Conservation (phyloP, 2,329 filamentous ascomycete genomes). For the Nannizziopsis barbatae region DNA sequence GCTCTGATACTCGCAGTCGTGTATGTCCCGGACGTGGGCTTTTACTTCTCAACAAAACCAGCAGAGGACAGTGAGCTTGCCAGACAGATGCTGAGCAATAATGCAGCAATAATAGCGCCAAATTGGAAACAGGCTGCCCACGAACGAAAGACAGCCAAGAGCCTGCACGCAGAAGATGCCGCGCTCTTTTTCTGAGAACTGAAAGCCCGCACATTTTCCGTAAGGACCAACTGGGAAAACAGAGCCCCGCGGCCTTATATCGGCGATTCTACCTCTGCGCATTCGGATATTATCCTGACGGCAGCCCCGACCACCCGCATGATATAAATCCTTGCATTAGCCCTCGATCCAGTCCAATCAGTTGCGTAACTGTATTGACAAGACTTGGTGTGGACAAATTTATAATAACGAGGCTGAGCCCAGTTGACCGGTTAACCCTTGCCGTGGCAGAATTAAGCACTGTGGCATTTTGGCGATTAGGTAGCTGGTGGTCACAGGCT, state of each 20-base stretch:
- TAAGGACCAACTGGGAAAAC: not conserved
- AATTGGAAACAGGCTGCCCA: not conserved
- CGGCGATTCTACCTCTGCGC: not conserved
- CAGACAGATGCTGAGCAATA: not conserved
- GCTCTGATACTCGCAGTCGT: not conserved
- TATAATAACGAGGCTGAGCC: too few species aligned
- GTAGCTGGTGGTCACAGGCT: too few species aligned
- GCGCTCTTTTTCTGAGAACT: not conserved
- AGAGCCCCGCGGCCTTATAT: not conserved
- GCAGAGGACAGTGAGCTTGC: not conserved
- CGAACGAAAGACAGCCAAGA: not conserved
- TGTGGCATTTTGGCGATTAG: too few species aligned
- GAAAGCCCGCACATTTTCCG: not conserved
- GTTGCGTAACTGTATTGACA: not conserved
- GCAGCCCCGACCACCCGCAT: not conserved
- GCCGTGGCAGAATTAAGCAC: too few species aligned
- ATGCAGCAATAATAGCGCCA: not conserved
- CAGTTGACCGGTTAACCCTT: too few species aligned
- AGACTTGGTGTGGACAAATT: not conserved
- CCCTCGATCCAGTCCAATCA: not conserved
- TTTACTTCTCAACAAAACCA: not conserved
- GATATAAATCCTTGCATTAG: not conserved
- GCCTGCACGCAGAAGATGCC: not conserved
- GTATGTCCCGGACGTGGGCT: not conserved
- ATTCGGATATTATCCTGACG: not conserved